Evolutionary conservation across 129 eudicot species (phyloP).

Genomic region (Centella asiatica): DNA sequence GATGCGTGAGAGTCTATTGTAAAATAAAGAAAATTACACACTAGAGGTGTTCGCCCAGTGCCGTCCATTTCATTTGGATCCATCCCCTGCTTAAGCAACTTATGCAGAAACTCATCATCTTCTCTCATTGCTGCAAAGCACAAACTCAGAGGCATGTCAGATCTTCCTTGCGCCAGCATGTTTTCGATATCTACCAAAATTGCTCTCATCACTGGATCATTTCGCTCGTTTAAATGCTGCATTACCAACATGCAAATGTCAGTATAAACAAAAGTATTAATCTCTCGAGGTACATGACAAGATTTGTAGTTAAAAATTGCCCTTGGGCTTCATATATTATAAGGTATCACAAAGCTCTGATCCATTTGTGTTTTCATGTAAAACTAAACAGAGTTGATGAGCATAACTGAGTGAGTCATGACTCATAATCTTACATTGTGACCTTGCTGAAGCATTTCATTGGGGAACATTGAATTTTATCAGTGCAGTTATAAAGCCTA

Average conservation of each 20-base stretch:
- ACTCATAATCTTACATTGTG: too few species aligned
- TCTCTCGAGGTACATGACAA: background rate
- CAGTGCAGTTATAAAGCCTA: too few species aligned
- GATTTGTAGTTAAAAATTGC: too few species aligned
- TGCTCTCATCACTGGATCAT: constrained; percentile 48
- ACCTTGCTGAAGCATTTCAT: too few species aligned
- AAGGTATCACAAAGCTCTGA: too few species aligned
- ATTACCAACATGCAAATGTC: constrained; percentile 9
- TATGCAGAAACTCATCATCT: constrained; percentile 53
- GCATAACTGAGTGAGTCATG: too few species aligned
- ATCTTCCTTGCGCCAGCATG: constrained; percentile 67
- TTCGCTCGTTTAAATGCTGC: constrained; percentile 54
- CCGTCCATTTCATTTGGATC: constrained; percentile 60
- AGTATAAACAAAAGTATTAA: background rate
- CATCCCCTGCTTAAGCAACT: constrained; percentile 56
- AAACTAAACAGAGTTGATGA: too few species aligned
- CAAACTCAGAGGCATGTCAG: constrained; percentile 78
- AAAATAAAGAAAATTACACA: constrained; percentile 21
- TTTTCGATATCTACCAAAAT: constrained; percentile 53
- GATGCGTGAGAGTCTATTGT: background rate
- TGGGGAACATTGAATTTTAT: too few species aligned
- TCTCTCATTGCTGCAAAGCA: constrained; percentile 72
- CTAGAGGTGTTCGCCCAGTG: constrained; percentile 61
- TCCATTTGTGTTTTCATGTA: too few species aligned
- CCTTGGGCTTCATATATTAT: too few species aligned